Evolutionary conservation across 2,329 filamentous ascomycete species (phyloP), one percentile per base, ranked within the genome.

Genomic region (Coniochaeta ligniaria): DNA sequence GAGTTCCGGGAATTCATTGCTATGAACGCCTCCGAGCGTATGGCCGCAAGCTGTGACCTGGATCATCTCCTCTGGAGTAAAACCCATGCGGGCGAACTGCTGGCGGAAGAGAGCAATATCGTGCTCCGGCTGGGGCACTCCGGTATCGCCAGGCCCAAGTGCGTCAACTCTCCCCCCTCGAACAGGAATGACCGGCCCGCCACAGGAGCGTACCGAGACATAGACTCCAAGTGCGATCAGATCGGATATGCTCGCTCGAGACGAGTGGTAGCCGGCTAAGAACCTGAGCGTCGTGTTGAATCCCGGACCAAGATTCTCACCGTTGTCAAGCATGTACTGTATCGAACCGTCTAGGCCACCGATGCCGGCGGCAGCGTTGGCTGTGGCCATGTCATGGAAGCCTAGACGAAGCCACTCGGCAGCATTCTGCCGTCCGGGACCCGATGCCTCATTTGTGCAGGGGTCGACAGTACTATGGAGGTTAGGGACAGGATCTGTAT

Each of bases 331-430:
- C 70, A 85, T 83, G 65, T 80, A 86, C 61, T 82, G 79, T 24
- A 86, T 72, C 6, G 83, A 85, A 8, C 73, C 83, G 64, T 86
- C 83, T 35, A 85, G 62, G 1, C 83, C 83, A 35, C 83, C 83
- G 14, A 69, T 69, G 31, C 74, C 73, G n/a, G 71, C 73, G 59
- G 71, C 75, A 16, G 73, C 68, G 62, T 80, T 81, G 28, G 75
- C 78, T 3, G 81, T 83, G 4, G 80, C 75, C 79, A 84, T 83
- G 68, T 86, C 83, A 69, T 85, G 83, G 62, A 85, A 85, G 26
- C 78, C 83, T 2, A 80, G 78, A 43, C 83, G 76, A 33, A 86
- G 69, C 83, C 83, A 86, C 70, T 85, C 82, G 8, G 83, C 83
- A 9, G 83, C 81, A 54, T 81, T 81, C 41, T 80, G 76, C 57